These are phyloP conservation scores for Lactarius trivialis DNA, from an alignment of 768 basidiomycete genomes.

Conservation along the genomic window DNA sequence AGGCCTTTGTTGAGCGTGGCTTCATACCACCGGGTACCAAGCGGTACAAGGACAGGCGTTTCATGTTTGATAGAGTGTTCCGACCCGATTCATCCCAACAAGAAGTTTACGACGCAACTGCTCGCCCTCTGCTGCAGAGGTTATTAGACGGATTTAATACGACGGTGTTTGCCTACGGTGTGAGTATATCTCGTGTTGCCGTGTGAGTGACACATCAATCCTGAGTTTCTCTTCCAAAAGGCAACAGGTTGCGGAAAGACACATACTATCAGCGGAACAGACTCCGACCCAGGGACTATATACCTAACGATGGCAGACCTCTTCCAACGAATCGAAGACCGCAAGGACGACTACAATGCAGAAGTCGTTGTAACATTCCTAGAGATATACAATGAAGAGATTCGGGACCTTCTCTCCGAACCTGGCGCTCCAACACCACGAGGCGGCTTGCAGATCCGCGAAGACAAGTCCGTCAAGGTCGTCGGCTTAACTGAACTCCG, in stretches of 20 bases:
- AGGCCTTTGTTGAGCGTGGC: slow-evolving; percentile 77
- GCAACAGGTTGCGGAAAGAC: slow-evolving; percentile 99
- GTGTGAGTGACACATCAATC: neutral
- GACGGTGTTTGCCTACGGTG: slow-evolving; percentile 98
- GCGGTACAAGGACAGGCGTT: slow-evolving; percentile 93
- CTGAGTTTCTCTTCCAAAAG: slow-evolving; percentile 36
- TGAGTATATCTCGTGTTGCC: slow-evolving; percentile 38
- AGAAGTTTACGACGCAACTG: slow-evolving; percentile 82
- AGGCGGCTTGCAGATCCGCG: slow-evolving; percentile 88
- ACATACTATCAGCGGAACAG: slow-evolving; percentile 94
- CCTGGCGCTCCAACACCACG: slow-evolving; percentile 54
- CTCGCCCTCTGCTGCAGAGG: slow-evolving; percentile 77
- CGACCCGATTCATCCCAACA: slow-evolving; percentile 72
- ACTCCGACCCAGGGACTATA: slow-evolving; percentile 84
- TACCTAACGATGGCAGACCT: slow-evolving; percentile 97
- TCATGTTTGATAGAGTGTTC: slow-evolving; percentile 96
- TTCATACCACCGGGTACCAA: slow-evolving; percentile 83
- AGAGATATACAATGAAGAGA: slow-evolving; percentile 99
- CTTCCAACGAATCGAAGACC: slow-evolving; percentile 87
- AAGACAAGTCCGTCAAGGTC: slow-evolving; percentile 91
- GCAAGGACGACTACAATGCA: slow-evolving; percentile 75
- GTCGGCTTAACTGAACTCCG: slow-evolving; percentile 75
- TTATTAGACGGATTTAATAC: slow-evolving; percentile 93
- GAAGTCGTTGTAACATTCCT: slow-evolving; percentile 93
- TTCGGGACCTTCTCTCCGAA: slow-evolving; percentile 88